Conservation (phyloP, 345 rosid genomes). For the Cardamine occulta region DNA sequence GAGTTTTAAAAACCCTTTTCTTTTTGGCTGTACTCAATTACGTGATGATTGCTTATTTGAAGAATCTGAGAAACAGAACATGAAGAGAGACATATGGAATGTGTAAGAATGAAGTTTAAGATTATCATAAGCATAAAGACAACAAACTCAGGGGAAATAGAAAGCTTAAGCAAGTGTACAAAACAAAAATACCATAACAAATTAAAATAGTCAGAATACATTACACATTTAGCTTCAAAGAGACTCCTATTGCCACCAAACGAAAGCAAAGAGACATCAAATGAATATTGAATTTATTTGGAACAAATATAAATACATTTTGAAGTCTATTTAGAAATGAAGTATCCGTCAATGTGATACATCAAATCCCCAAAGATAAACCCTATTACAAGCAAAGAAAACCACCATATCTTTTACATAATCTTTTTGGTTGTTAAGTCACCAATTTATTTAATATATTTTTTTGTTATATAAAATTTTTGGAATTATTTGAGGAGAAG, state of each 20-base stretch:
- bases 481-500: constrained; percentile 39
- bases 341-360: constrained; percentile 43
- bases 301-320: constrained; percentile 29
- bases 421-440: constrained; percentile 39
- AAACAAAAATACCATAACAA: constrained; percentile 33
- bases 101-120: constrained; percentile 39
- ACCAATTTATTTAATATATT: not conserved
- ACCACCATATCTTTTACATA: constrained; percentile 37
- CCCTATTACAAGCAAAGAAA: constrained; percentile 43
- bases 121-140: constrained; percentile 36
- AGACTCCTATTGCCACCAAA: constrained; percentile 56
- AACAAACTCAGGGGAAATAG: constrained; percentile 31
- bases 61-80: constrained; percentile 51
- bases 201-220: constrained; percentile 49
- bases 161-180: constrained; percentile 43
- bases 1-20: constrained; percentile 7
- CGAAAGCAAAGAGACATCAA: constrained; percentile 43
- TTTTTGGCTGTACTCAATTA: constrained; percentile 15
- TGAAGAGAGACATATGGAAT: constrained; percentile 34
- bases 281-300: constrained; percentile 6
- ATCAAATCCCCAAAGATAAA: constrained; percentile 33
- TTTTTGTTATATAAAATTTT: not conserved
- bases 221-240: constrained; percentile 44
- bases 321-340: constrained; percentile 17
- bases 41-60: constrained; percentile 38